Conservation (phyloP, 2,329 filamentous ascomycete species). For the Fusarium newnesense region DNA sequence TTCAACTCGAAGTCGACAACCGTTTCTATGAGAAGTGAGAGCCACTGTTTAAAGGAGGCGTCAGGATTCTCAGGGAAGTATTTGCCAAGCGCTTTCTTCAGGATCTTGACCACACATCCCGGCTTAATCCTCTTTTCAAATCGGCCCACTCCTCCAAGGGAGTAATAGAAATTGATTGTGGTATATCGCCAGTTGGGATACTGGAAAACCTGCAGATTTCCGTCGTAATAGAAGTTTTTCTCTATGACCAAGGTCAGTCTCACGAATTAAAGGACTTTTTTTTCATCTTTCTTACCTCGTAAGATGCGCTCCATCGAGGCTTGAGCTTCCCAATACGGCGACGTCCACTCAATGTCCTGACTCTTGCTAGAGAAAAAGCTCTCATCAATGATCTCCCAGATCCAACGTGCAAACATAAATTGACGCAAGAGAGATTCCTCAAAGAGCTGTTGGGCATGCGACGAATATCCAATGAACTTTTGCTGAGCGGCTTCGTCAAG, state of each 20-base stretch:
- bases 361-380: not conserved
- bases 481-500: not conserved
- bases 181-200: not conserved
- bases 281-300: not conserved
- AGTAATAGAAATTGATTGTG: not conserved
- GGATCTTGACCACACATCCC: not conserved
- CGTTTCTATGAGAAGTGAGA: not conserved
- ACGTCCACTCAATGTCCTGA: not conserved
- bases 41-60: not conserved
- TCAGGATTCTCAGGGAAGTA: not conserved
- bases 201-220: fast-evolving
- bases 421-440: fast-evolving
- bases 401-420: not conserved
- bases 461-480: not conserved
- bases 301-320: not conserved
- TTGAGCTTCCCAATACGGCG: not conserved
- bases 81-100: not conserved
- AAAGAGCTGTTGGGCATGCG: not conserved
- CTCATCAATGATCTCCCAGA: not conserved
- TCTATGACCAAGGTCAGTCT: not conserved
- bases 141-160: fast-evolving
- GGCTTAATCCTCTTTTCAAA: not conserved
- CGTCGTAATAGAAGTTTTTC: fast-evolving
- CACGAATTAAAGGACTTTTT: fast-evolving
- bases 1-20: fast-evolving